Percentiles rank a stretch among this genome's conserved stretches.
These are phyloP conservation scores for Immersiella caudata DNA, from an alignment of 495 filamentous ascomycete genomes.

Conservation along the genomic window DNA sequence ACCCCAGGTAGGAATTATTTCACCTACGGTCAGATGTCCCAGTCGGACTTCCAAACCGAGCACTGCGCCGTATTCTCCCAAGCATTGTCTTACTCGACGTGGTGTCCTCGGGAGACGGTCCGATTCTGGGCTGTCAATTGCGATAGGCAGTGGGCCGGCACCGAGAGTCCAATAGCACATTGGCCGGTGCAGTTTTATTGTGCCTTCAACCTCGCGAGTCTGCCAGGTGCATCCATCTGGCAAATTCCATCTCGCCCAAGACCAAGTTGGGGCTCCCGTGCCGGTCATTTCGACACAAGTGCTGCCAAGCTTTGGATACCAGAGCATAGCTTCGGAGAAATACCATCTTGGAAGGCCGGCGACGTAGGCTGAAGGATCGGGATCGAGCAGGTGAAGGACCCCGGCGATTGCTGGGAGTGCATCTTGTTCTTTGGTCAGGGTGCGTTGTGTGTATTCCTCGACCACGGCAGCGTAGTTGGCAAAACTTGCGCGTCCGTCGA, in stretches of 20 bases:
- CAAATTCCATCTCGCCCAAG: constrained; percentile 13
- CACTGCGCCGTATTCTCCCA: neutral
- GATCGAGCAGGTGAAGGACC: constrained; percentile 5
- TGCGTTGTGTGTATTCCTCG: constrained; percentile 17
- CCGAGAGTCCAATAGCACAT: neutral
- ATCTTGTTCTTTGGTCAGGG: constrained; percentile 6
- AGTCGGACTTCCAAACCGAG: neutral
- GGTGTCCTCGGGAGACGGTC: neutral
- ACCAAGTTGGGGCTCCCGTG: constrained; percentile 12
- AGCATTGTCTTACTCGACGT: neutral
- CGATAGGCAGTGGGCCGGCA: neutral
- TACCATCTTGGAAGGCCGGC: constrained; percentile 2
- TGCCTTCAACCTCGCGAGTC: neutral
- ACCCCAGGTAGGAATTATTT: neutral
- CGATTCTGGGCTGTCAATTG: neutral
- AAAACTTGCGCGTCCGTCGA: constrained; percentile 7
- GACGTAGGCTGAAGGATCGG: neutral
- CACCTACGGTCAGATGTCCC: neutral
- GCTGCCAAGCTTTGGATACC: constrained; percentile 8
- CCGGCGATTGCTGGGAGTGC: constrained; percentile 15
- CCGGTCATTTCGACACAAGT: neutral
- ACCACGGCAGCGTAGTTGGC: constrained; percentile 25
- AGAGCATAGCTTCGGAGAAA: constrained; percentile 12
- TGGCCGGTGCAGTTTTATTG: neutral
- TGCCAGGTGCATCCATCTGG: constrained; percentile 11